These are phyloP conservation scores for Pseudevernia furfuracea DNA, from an alignment of 495 filamentous ascomycete genomes.

Conservation along the genomic window DNA sequence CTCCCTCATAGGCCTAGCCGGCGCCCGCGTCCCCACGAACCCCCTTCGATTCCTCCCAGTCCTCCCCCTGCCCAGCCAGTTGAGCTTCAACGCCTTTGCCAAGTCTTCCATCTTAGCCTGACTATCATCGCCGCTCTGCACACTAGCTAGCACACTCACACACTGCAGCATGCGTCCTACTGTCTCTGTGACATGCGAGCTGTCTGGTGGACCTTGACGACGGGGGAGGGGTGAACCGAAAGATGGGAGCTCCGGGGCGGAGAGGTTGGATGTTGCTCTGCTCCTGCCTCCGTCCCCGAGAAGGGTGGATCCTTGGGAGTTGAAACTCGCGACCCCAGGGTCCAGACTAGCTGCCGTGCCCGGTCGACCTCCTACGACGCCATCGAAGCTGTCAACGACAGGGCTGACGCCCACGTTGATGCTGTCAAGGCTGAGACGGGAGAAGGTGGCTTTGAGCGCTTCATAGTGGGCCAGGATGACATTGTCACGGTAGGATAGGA, in stretches of 20 bases:
- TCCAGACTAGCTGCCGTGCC: slow-evolving; percentile 66
- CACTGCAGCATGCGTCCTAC: slow-evolving; percentile 96
- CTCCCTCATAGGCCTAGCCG: slow-evolving; percentile 25
- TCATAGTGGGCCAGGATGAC: slow-evolving; percentile 83
- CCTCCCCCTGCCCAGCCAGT: slow-evolving; percentile 87
- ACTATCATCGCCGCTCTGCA: slow-evolving; percentile 61
- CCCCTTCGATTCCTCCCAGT: slow-evolving; percentile 85
- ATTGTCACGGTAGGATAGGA: slow-evolving; percentile 83
- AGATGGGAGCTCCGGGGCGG: slow-evolving; percentile 46
- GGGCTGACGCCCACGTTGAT: slow-evolving; percentile 54
- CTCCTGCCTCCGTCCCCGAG: slow-evolving; percentile 52
- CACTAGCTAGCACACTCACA: slow-evolving; percentile 76
- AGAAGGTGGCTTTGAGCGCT: slow-evolving; percentile 80
- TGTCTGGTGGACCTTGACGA: slow-evolving; percentile 44
- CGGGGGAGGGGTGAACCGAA: slow-evolving; percentile 44
- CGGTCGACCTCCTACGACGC: slow-evolving; percentile 47
- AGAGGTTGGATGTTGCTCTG: slow-evolving; percentile 82
- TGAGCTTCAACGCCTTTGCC: slow-evolving; percentile 79
- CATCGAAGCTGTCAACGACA: slow-evolving; percentile 41
- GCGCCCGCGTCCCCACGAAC: slow-evolving; percentile 66
- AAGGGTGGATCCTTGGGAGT: slow-evolving; percentile 63
- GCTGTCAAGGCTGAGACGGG: slow-evolving; percentile 75
- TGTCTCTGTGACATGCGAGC: slow-evolving; percentile 84
- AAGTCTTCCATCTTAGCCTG: slow-evolving; percentile 79
- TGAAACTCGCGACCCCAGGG: slow-evolving; percentile 61